Conservation (phyloP, 2,329 filamentous ascomycete genomes). For the Metarhizium robertsii region DNA sequence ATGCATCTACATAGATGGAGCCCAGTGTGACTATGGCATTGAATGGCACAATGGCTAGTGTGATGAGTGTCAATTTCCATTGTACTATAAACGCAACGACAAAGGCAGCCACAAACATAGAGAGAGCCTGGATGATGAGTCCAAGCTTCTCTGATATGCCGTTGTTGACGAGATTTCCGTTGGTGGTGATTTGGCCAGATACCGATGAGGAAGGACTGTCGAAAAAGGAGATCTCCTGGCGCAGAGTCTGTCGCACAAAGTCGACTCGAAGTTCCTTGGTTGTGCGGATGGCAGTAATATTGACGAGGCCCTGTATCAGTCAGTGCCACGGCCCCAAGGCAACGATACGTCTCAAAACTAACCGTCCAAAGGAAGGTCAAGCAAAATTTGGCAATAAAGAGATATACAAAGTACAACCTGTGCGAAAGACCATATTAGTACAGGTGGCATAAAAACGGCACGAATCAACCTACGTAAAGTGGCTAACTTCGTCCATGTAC, state of each 20-base stretch:
- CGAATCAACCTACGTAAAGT: conserved; percentile 27
- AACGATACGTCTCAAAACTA: conserved; percentile 8
- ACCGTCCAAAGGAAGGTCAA: conserved; percentile 47
- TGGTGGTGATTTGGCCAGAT: conserved; percentile 37
- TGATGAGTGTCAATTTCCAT: conserved; percentile 34
- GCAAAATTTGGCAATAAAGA: conserved; percentile 45
- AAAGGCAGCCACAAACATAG: conserved; percentile 30
- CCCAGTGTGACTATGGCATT: conserved; percentile 30
- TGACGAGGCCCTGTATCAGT: conserved; percentile 22
- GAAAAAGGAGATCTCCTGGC: conserved; percentile 48
- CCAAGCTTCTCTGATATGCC: conserved; percentile 37
- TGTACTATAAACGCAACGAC: conserved; percentile 30
- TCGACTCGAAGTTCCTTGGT: conserved; percentile 27
- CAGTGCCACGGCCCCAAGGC: not conserved
- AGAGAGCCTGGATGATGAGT: conserved; percentile 28
- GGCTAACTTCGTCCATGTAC: conserved; percentile 41
- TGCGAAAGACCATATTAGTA: not conserved
- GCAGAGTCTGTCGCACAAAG: conserved; percentile 27
- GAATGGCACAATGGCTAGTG: conserved; percentile 34
- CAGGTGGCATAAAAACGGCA: not conserved
- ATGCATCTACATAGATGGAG: conserved; percentile 29
- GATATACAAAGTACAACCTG: conserved; percentile 47
- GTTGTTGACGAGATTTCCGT: conserved; percentile 34
- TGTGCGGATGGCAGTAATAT: conserved; percentile 26
- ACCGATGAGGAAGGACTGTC: conserved; percentile 36